Evolutionary conservation across 2,329 filamentous ascomycete genomes (phyloP).

Genomic region (Grosmannia clavigera): DNA sequence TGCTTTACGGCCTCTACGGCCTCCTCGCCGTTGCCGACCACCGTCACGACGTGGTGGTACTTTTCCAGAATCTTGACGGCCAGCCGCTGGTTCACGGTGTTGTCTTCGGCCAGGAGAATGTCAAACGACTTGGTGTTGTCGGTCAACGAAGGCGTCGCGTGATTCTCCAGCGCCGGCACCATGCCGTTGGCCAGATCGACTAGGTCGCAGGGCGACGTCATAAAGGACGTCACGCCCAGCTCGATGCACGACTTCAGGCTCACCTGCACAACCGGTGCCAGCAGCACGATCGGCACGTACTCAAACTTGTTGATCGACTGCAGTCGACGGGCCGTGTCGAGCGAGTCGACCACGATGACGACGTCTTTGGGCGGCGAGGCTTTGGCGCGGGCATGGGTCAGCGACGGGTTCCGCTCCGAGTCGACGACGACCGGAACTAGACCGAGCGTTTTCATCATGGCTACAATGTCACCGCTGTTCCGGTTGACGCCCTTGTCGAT

Average conservation of each 20-base stretch:
- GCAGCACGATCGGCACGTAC: conserved; percentile 87
- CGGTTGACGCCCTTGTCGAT: conserved; percentile 82
- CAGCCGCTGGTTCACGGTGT: conserved; percentile 89
- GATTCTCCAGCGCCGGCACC: conserved; percentile 86
- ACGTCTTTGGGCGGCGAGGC: conserved; percentile 72
- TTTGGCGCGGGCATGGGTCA: conserved; percentile 37
- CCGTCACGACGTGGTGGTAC: conserved; percentile 83
- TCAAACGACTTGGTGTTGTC: conserved; percentile 94
- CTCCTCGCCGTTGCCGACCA: conserved; percentile 89
- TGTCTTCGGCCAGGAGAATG: conserved; percentile 91
- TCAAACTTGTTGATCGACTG: conserved; percentile 90
- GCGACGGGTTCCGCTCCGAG: conserved; percentile 54
- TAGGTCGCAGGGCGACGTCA: conserved; percentile 90
- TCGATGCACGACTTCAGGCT: conserved; percentile 89
- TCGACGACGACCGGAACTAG: conserved; percentile 76
- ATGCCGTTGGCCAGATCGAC: conserved; percentile 95
- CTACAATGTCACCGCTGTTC: conserved; percentile 61
- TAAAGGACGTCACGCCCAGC: conserved; percentile 95
- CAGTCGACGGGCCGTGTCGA: conserved; percentile 75
- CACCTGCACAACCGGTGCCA: conserved; percentile 81
- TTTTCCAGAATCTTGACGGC: conserved; percentile 96
- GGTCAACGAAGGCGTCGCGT: conserved; percentile 79
- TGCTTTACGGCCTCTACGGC: conserved; percentile 86
- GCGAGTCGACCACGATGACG: conserved; percentile 90
- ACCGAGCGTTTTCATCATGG: conserved; percentile 67